A percentile compares a stretch with the other conserved stretches of the same genome.
Evolutionary conservation across 371 early-diverging fungal species (phyloP).

Genomic region (Zychaea mexicana): DNA sequence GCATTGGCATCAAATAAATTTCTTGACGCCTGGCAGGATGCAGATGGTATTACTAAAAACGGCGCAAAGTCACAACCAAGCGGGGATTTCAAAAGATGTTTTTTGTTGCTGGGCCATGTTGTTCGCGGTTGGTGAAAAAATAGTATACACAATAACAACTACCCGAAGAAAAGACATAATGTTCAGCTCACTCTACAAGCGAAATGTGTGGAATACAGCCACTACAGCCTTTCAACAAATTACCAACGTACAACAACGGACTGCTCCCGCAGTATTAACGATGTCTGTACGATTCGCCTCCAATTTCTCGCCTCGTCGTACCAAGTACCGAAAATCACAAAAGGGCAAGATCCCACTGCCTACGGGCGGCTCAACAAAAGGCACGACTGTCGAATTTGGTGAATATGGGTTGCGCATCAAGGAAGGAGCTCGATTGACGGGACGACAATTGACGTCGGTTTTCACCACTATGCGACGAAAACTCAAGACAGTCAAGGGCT

Average conservation of each 20-base stretch:
- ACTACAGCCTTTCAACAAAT: background rate
- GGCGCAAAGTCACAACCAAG: background rate
- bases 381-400: slow-evolving; percentile 86
- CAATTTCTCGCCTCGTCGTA: slow-evolving; percentile 76
- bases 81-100: background rate
- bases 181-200: slow-evolving; percentile 11
- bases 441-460: slow-evolving; percentile 82
- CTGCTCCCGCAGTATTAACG: background rate
- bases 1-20: background rate
- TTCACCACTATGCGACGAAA: slow-evolving; percentile 76
- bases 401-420: slow-evolving; percentile 89
- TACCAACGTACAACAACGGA: background rate
- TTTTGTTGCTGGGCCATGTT: background rate
- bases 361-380: slow-evolving; percentile 83
- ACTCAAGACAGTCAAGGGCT: slow-evolving; percentile 87
- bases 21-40: background rate
- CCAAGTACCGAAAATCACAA: slow-evolving; percentile 86
- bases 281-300: slow-evolving; percentile 34
- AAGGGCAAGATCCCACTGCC: slow-evolving; percentile 88
- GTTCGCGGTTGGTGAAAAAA: background rate
- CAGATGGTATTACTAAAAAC: too few species aligned
- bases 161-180: background rate
- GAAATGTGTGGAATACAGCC: slow-evolving; percentile 7
- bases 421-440: slow-evolving; percentile 83
- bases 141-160: background rate